These are phyloP conservation scores for Phylloporus arenicola DNA, from an alignment of 768 basidiomycete genomes.

Conservation along the genomic window DNA sequence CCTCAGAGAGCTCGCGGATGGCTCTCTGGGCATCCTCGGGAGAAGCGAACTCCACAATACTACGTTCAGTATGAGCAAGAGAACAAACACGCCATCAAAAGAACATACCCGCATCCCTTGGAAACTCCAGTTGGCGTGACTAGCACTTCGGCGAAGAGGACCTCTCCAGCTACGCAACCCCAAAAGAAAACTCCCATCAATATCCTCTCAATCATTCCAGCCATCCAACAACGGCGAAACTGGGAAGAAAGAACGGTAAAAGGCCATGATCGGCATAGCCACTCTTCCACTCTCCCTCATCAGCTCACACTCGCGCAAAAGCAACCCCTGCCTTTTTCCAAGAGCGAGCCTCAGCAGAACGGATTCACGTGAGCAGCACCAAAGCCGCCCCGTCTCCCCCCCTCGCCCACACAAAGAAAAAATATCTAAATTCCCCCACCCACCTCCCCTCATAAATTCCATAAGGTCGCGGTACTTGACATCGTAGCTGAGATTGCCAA, in stretches of 20 bases:
- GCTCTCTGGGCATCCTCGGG: constrained; percentile 86
- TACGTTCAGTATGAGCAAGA: constrained; percentile 30
- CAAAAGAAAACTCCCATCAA: constrained; percentile 91
- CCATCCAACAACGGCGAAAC: constrained; percentile 44
- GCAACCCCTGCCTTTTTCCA: constrained; percentile 30
- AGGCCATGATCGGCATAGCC: constrained; percentile 33
- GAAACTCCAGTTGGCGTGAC: constrained; percentile 94
- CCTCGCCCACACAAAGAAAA: constrained; percentile 41
- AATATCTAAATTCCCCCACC: constrained; percentile 72
- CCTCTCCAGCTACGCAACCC: constrained; percentile 96
- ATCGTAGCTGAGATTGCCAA: constrained; percentile 98
- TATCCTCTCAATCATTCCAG: constrained; percentile 70
- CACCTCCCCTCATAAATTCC: constrained; percentile 99
- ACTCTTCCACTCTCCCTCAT: constrained; percentile 32
- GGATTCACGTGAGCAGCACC: constrained; percentile 30
- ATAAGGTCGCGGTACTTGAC: constrained; percentile 98
- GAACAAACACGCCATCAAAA: background rate
- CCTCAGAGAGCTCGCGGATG: constrained; percentile 86
- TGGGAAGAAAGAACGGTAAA: constrained; percentile 36
- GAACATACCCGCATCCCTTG: constrained; percentile 95
- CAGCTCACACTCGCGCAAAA: constrained; percentile 32
- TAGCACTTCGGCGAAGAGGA: constrained; percentile 99
- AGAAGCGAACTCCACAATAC: constrained; percentile 94
- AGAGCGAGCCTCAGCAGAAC: constrained; percentile 34
- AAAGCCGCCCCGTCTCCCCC: constrained; percentile 18